Evolutionary conservation across 108 stramenopile species (phyloP).

Genomic region (Cyclostephanos tholiformis): DNA sequence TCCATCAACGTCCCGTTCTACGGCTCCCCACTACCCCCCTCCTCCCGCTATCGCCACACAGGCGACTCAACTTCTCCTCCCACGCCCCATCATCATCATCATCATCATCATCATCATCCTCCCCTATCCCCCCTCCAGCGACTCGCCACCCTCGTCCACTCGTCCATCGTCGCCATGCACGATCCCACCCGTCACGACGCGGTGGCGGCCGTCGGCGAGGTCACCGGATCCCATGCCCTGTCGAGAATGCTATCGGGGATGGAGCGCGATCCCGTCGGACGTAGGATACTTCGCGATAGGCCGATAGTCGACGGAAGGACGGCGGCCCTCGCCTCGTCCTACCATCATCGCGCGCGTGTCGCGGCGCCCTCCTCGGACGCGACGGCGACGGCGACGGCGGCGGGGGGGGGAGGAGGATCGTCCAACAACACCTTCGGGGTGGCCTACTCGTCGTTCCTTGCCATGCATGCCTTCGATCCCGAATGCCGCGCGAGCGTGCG

Average conservation of each 20-base stretch:
- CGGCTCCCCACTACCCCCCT: constrained; percentile 24
- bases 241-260: constrained; percentile 65
- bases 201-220: constrained; percentile 93
- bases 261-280: constrained; percentile 56
- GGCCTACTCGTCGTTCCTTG: constrained; percentile 85
- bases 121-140: constrained; percentile 47
- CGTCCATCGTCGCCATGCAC: constrained; percentile 78
- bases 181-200: constrained; percentile 93
- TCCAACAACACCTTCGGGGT: constrained; percentile 80
- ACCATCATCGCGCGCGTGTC: too few relatives aligned
- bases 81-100: not conserved
- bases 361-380: too few relatives aligned
- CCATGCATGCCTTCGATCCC: constrained; percentile 85
- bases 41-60: constrained; percentile 26
- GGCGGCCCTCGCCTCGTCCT: constrained; percentile 26
- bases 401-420: not conserved
- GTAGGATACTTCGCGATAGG: constrained; percentile 64
- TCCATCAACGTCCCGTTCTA: constrained; percentile 23
- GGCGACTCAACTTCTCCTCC: not conserved
- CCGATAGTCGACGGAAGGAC: constrained; percentile 72
- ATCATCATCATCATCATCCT: constrained; percentile 12
- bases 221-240: constrained; percentile 82
- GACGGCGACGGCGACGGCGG: too few relatives aligned
- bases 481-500: constrained; percentile 76
- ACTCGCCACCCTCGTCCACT: constrained; percentile 65